Percentiles rank a stretch among this genome's conserved stretches.
These are phyloP conservation scores for Ocimum tenuiflorum DNA, from an alignment of 257 asterid species.

Conservation along the genomic window DNA sequence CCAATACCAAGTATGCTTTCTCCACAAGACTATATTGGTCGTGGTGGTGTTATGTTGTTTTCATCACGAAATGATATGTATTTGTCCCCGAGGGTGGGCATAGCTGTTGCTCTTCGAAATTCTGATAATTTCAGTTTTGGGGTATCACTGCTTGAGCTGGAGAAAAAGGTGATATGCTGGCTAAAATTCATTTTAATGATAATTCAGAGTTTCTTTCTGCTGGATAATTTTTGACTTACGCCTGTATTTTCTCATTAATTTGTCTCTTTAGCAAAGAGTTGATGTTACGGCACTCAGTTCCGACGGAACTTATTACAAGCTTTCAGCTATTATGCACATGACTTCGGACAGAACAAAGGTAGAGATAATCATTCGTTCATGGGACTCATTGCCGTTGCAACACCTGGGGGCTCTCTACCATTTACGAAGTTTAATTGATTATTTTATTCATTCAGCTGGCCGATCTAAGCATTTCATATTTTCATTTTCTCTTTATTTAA, in stretches of 20 bases:
- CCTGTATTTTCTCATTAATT: neutral
- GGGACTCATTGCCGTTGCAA: neutral
- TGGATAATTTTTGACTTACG: neutral
- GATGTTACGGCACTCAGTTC: conserved; percentile 69
- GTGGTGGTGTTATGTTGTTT: conserved; percentile 85
- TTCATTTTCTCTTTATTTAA: neutral
- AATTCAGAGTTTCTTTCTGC: conserved; percentile 11
- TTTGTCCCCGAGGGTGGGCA: conserved; percentile 89
- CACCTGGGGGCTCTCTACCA: neutral
- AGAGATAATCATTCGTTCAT: conserved; percentile 12
- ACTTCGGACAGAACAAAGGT: conserved; percentile 99
- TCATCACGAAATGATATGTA: conserved; percentile 87
- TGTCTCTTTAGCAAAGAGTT: conserved; percentile 76
- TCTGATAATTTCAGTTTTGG: conserved; percentile 82
- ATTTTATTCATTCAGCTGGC: neutral
- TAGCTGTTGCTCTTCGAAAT: conserved; percentile 77
- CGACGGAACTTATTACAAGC: conserved; percentile 80
- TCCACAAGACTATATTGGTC: conserved; percentile 93
- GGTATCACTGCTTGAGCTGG: conserved; percentile 92
- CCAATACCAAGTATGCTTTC: conserved; percentile 96
- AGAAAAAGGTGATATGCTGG: conserved; percentile 69
- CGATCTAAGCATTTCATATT: neutral
- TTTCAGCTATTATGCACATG: conserved; percentile 86
- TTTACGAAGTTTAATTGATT: neutral
- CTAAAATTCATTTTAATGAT: conserved; percentile 5